Conservation (phyloP, 768 basidiomycete genomes). For the Suillus tomentosus region DNA sequence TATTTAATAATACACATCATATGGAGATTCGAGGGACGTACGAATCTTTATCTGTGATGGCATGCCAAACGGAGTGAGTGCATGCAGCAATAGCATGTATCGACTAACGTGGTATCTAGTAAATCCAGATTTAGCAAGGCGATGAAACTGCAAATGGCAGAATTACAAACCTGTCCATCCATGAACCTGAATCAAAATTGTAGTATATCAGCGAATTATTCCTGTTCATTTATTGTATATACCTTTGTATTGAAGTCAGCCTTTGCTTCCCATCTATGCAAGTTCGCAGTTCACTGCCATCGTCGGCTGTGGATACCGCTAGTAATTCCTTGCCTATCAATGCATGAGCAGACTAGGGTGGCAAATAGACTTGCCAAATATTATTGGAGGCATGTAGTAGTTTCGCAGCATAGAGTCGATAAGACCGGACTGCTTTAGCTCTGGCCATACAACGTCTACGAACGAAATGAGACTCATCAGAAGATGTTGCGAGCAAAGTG, state of each 20-base stretch:
- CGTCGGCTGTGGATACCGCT: constrained; percentile 43
- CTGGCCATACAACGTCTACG: constrained; percentile 65
- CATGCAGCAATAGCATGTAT: background rate
- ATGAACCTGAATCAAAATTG: constrained; percentile 45
- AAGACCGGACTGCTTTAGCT: constrained; percentile 57
- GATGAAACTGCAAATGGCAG: background rate
- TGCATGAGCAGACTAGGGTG: constrained; percentile 8
- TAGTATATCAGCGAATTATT: background rate
- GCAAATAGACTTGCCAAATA: constrained; percentile 50
- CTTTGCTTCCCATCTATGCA: constrained; percentile 80
- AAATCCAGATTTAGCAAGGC: constrained; percentile 11
- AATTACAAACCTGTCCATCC: constrained; percentile 51
- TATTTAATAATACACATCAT: background rate
- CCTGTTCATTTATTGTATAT: constrained; percentile 1
- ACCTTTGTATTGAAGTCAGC: constrained; percentile 66
- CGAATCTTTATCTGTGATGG: constrained; percentile 41
- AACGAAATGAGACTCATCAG: background rate
- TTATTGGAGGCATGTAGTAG: constrained; percentile 67
- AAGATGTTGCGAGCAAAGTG: background rate
- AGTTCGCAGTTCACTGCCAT: constrained; percentile 46
- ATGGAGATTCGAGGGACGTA: constrained; percentile 23
- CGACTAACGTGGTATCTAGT: constrained; percentile 46
- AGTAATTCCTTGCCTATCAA: background rate
- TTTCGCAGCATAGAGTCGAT: constrained; percentile 68
- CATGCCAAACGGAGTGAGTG: constrained; percentile 13